Evolutionary conservation across 2,329 filamentous ascomycete species (phyloP), one percentile per base, ranked within the genome.

Genomic region (Aspergillus arachidicola): DNA sequence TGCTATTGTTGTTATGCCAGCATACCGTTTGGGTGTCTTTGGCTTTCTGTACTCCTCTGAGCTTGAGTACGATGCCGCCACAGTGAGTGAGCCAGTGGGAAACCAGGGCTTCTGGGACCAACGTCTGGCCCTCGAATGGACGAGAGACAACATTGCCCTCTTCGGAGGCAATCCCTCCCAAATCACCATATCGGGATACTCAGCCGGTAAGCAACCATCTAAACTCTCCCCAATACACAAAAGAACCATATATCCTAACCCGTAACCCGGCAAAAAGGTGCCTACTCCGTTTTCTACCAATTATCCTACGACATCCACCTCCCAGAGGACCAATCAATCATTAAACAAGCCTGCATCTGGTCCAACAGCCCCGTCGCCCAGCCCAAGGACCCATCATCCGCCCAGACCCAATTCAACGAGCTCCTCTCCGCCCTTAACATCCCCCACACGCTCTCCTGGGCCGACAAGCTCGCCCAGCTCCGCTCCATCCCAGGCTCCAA

Each of bases 51-150:
- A 84, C 26, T 81, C 82, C 2, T 65, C 74, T 2, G 83, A 86
- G 65, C 68, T 87, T 3, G 72, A 77, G 41, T 70, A 75, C 2
- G 82, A 84, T 56, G 79, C 81, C 4, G 69, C 73, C 4, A 64
- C 68, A 0, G 66, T 62, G 2, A 72, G 76, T 1, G 78, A 82
- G 38, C 75, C 77, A 0, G 72, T 76, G 3, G 80, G 81, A 1
- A 87, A 87, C 61, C 75, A 82, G 32, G 85, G 85, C 3, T 86
- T 87, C 73, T 86, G 84, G 84, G 85, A 87, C 62, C 85, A 86
- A 66, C 77, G 85, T 12, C 68, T 82, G 28, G 85, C 85, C 2
- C 73, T 87, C 9, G 83, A 87, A 70, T 87, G 85, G 85, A 85
- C 83, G 6, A 77, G 78, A 64, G 80, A 83, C 59, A 83, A 85